Base-by-base conservation (phyloP, 805 yeast genomes). In the Candida rishiriensis region DNA sequence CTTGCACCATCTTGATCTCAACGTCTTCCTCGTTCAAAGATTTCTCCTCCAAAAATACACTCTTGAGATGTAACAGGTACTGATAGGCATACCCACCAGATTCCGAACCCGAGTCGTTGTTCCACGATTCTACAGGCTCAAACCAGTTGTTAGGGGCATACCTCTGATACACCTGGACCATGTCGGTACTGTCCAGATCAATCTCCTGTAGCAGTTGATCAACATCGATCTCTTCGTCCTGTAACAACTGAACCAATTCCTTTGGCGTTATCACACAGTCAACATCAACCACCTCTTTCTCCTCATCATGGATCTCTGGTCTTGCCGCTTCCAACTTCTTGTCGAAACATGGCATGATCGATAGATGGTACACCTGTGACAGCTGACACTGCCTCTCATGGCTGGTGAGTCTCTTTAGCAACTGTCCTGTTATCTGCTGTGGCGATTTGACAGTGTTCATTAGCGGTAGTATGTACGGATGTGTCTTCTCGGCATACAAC, bases 291-390 rank as follows among this genome's bases (percentile, higher is more conserved):
- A 41, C 72, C 68, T 28, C 26, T 15, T 29, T 3, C 14, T 10
- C 7, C 13, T 16, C 10, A 17, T 35, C 39, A 14, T 30, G 8
- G 2, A 29, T 18, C 51, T 88, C 96, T 0, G 86, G 83, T 49
- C 98, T 73, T 3, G 96, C 89, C 26, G 97, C 93, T 67, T 93
- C 99, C 35, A 90, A 73, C 63, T 93, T 93, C 66, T 93, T 93
- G 63, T 93, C 99, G 62, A 93, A 93, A 56, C 98, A 91, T 2
- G 99, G 98, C 98, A 91, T 91, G 16, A 93, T 71, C 8, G 93
- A 77, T 43, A 93, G 65, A 61, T 91, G 97, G 59, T 88, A 93
- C 0, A 89, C 66, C 2, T 75, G 55, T 3, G 28, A 32, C 2
- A 35, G 15, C 1, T 38, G 44, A 14, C 50, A 35, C 0, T 68